Percentiles rank a stretch among this genome's conserved stretches.
Evolutionary conservation across 805 yeast genomes (phyloP).

Genomic region (Monosporozyma siamensis): DNA sequence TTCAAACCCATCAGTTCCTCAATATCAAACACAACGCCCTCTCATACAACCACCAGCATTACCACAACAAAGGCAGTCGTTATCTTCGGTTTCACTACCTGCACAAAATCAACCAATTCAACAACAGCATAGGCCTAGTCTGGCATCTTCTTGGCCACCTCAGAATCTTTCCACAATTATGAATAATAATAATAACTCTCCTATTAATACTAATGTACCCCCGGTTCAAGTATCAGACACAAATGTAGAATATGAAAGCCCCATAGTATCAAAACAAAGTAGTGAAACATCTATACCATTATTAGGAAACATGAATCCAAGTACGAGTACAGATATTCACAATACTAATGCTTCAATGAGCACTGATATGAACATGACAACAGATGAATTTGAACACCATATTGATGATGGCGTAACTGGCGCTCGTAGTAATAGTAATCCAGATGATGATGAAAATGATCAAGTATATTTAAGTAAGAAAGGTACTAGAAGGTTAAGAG

Average conservation of each 20-base stretch:
- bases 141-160: background rate
- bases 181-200: background rate
- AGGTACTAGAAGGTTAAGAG: conserved; percentile 12
- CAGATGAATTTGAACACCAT: background rate
- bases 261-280: background rate
- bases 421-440: background rate
- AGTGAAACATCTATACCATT: background rate
- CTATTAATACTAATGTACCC: background rate
- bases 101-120: background rate
- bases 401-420: background rate
- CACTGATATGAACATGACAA: background rate
- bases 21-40: background rate
- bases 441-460: background rate
- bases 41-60: background rate
- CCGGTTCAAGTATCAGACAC: background rate
- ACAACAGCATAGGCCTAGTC: background rate
- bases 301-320: no score
- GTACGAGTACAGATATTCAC: no score
- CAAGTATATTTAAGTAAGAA: background rate
- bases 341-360: background rate
- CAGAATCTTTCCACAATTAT: background rate
- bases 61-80: background rate
- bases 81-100: background rate
- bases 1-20: background rate
- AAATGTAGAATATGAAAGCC: background rate